phyloP scores from a whole-genome alignment of 2,329 filamentous ascomycete species.

The Alternaria postmessia region DNA sequence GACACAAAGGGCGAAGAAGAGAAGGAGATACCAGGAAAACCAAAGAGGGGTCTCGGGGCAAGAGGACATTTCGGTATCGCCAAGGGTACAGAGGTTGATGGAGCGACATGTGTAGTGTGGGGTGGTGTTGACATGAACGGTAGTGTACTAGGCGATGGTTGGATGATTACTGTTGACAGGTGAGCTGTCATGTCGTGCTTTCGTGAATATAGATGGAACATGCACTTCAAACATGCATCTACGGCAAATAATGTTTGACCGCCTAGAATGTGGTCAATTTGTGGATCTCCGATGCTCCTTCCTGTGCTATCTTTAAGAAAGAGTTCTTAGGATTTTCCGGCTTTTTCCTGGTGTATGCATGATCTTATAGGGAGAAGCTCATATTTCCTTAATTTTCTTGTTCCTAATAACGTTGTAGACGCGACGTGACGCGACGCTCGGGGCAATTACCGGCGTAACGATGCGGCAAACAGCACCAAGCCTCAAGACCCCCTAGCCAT shows the following conservation, averaged over 20 bases:
- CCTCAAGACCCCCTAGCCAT: not conserved
- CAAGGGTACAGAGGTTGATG: slow-evolving; percentile 56
- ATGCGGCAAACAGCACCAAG: not conserved
- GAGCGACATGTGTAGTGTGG: slow-evolving; percentile 61
- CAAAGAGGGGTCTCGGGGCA: slow-evolving; percentile 53
- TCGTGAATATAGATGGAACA: not conserved
- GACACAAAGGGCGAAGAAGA: slow-evolving; percentile 56
- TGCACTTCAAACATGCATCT: not conserved
- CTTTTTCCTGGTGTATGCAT: no score
- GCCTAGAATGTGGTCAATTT: not conserved
- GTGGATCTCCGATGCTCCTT: not conserved
- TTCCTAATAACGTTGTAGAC: not conserved
- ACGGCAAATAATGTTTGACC: slow-evolving; percentile 1
- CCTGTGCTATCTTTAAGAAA: not conserved
- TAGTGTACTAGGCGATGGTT: slow-evolving; percentile 52
- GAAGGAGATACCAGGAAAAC: slow-evolving; percentile 48
- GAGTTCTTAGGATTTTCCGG: no score
- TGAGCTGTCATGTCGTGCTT: slow-evolving; percentile 18
- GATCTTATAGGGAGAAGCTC: not conserved
- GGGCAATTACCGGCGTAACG: not conserved
- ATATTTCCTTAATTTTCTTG: not conserved
- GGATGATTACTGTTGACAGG: slow-evolving; percentile 53
- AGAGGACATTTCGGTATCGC: slow-evolving; percentile 51
- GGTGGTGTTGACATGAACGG: slow-evolving; percentile 59
- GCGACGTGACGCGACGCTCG: not conserved